Conservation (phyloP, 2,329 filamentous ascomycete species). For the Macrophomina tecta region DNA sequence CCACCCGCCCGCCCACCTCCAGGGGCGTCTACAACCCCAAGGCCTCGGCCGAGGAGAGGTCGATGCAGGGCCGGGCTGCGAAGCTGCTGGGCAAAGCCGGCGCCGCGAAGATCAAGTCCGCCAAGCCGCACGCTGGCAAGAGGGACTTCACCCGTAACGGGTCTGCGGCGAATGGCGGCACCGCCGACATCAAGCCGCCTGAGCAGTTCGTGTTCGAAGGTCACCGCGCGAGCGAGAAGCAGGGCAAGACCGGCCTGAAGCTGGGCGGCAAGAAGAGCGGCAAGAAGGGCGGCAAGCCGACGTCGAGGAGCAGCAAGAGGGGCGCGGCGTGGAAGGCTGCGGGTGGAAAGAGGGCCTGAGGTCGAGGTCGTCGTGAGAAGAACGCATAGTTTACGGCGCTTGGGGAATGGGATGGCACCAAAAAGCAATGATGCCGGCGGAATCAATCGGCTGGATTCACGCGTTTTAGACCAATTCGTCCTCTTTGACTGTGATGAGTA, state of each 20-base stretch:
- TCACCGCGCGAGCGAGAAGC: slow-evolving; percentile 71
- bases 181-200: slow-evolving; percentile 58
- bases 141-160: slow-evolving; percentile 24
- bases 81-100: slow-evolving; percentile 76
- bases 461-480: not conserved
- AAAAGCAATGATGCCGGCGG: not conserved
- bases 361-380: not conserved
- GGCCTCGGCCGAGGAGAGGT: slow-evolving; percentile 71
- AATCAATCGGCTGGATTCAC: too few species aligned
- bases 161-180: slow-evolving; percentile 32
- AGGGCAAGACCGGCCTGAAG: slow-evolving; percentile 68
- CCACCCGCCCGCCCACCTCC: slow-evolving; percentile 35
- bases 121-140: not conserved
- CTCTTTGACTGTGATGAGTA: not conserved
- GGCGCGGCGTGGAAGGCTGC: slow-evolving; percentile 54
- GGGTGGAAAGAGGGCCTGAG: slow-evolving; percentile 40
- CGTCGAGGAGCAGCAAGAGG: slow-evolving; percentile 50
- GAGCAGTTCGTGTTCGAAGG: slow-evolving; percentile 83
- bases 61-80: slow-evolving; percentile 72
- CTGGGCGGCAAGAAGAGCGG: slow-evolving; percentile 55
- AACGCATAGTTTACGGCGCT: not conserved
- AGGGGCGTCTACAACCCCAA: slow-evolving; percentile 71
- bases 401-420: not conserved
- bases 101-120: slow-evolving; percentile 52
- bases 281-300: slow-evolving; percentile 45